Base-by-base conservation (phyloP, 2,329 filamentous ascomycete genomes). In the Calonectria multiphialidica region DNA sequence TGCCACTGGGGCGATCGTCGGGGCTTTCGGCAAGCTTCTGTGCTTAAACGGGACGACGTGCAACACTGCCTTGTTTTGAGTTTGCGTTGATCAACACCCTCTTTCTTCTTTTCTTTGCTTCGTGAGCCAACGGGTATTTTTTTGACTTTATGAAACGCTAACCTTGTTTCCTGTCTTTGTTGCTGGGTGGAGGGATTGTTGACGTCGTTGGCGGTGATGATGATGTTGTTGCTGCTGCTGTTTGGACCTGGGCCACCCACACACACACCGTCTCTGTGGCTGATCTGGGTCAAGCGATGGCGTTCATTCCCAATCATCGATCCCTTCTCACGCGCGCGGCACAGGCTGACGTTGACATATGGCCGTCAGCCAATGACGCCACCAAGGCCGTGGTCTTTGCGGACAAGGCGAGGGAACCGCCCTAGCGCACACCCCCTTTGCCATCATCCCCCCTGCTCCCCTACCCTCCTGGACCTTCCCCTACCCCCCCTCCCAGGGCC, bases 1-100 rank as follows among this genome's bases (percentile, higher is more conserved):
- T 21, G 50, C 50, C 50, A 57, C n/a, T 35, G 21, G 30, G 33
- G n/a, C 30, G 53, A 59, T 59, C 33, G 21, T 33, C 53, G n/a
- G 28, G 28, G 28, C 8, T n/a, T 3, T 47, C n/a, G 35, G 13
- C 25, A 21, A 53, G 28, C 35, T 40, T 57, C 12, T 15, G 50
- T 55, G 30, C 50, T 55, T 55, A 55, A 50, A 55, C 50, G 50
- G 30, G 53, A 57, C 33, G 53, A 57, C n/a, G n/a, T 37, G 53
- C 30, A 25, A 57, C 53, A 37, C 53, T 37, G 53, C 53, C 50
- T 21, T 21, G 47, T 30, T 45, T 30, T 30, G 49, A 33, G 49
- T 28, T n/a, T 59, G 33, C 30, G 7, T 40, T 25, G 53, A 57
- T 57, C 53, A 57, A 30, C 53, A 18, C 18, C 10, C n/a, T 25